These are phyloP conservation scores for Fraxinus sp. DNA, from an alignment of 305 asterid species.

Conservation along the genomic window DNA sequence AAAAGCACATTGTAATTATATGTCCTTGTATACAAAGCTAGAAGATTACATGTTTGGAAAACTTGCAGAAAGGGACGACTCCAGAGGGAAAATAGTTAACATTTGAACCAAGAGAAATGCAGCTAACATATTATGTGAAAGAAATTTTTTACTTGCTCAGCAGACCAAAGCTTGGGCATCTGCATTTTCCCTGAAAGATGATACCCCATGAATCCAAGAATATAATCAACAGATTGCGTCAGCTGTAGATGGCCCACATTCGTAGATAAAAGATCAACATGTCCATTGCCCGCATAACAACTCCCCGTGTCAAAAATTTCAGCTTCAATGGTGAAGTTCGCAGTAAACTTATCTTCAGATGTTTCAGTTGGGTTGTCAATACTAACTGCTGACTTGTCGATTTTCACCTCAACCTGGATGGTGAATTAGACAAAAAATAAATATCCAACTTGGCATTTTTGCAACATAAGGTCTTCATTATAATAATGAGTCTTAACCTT, in stretches of 20 bases:
- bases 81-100: not conserved
- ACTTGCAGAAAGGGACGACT: not conserved
- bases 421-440: conserved; percentile 22
- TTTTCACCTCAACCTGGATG: conserved; percentile 79
- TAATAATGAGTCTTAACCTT: conserved; percentile 10
- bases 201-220: conserved; percentile 77
- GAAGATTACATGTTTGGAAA: not conserved
- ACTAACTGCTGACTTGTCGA: conserved; percentile 55
- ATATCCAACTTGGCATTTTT: not conserved
- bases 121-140: conserved; percentile 6
- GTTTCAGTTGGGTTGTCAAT: conserved; percentile 55
- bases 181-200: conserved; percentile 64
- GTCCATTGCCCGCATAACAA: conserved; percentile 42
- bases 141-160: conserved; percentile 67
- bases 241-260: conserved; percentile 55
- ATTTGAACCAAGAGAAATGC: not conserved
- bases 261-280: conserved; percentile 50
- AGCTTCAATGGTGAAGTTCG: conserved; percentile 73
- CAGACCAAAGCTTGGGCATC: conserved; percentile 86
- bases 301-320: conserved; percentile 69
- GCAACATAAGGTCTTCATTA: conserved; percentile 5
- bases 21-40: not conserved
- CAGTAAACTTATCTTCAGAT: conserved; percentile 44
- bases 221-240: conserved; percentile 47
- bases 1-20: not conserved